phyloP scores from a whole-genome alignment of 2,329 filamentous ascomycete species.

The Fusarium napiforme region DNA sequence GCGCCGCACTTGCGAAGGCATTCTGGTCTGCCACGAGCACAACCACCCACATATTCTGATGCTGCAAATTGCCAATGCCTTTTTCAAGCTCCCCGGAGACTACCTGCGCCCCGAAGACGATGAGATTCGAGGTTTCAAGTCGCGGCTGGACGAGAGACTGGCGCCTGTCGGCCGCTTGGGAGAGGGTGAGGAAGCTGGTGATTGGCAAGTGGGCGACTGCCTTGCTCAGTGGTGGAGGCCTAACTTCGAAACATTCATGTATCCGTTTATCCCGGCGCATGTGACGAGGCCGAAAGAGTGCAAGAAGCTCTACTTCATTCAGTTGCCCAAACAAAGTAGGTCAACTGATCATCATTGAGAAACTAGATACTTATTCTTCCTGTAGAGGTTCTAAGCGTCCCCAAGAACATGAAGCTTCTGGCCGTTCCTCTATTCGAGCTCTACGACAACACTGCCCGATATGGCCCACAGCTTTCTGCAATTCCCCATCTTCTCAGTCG shows the following conservation, averaged over 20 bases:
- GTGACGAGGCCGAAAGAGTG: constrained; percentile 97
- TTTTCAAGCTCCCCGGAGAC: constrained; percentile 98
- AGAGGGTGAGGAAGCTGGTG: constrained; percentile 83
- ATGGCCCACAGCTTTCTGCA: constrained; percentile 94
- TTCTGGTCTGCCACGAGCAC: constrained; percentile 98
- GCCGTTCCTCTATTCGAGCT: constrained; percentile 97
- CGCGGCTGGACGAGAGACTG: constrained; percentile 88
- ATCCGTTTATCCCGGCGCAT: constrained; percentile 96
- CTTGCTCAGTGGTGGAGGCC: constrained; percentile 98
- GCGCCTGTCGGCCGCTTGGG: constrained; percentile 90
- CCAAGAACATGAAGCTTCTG: constrained; percentile 99
- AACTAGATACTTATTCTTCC: constrained; percentile 4
- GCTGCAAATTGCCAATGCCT: constrained; percentile 99
- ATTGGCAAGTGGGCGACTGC: constrained; percentile 95
- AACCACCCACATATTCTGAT: constrained; percentile 99
- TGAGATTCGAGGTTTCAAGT: constrained; percentile 95
- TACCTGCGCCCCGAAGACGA: constrained; percentile 91
- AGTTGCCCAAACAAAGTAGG: constrained; percentile 88
- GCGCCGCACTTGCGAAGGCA: constrained; percentile 95
- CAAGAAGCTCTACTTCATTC: constrained; percentile 98
- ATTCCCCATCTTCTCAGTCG: constrained; percentile 94
- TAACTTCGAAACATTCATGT: constrained; percentile 99
- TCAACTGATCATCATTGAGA: background rate
- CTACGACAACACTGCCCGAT: constrained; percentile 95
- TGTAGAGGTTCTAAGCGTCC: constrained; percentile 90